A percentile compares a stretch with the other conserved stretches of the same genome.
Evolutionary conservation across 371 early-diverging fungal genomes (phyloP).

Genomic region (Mucor mucedo): DNA sequence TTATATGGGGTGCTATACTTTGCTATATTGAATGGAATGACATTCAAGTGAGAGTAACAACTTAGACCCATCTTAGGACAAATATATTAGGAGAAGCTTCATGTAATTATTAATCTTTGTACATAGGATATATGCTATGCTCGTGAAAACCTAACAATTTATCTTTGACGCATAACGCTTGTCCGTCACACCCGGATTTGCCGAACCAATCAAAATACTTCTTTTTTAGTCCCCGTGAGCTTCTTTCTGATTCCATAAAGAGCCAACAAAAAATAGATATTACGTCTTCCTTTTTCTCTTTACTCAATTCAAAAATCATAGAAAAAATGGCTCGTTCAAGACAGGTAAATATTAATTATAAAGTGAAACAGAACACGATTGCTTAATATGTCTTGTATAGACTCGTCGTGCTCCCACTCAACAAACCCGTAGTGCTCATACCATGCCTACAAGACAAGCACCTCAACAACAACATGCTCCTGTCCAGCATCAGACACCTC

Average conservation of each 20-base stretch:
- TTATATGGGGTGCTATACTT: no score
- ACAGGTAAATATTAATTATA: conserved; percentile 12
- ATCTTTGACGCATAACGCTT: conserved; percentile 6
- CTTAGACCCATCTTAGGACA: no score
- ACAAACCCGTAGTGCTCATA: conserved; percentile 70
- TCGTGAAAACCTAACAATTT: no score
- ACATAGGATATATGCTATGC: no score
- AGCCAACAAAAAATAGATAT: background rate
- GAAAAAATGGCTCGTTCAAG: conserved; percentile 27
- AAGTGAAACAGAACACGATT: background rate
- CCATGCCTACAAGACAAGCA: conserved; percentile 71
- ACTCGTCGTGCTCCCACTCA: conserved; percentile 57
- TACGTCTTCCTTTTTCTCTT: conserved; percentile 4
- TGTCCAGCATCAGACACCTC: conserved; percentile 45
- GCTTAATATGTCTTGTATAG: conserved; percentile 12
- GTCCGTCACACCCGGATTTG: conserved; percentile 3
- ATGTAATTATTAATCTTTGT: no score
- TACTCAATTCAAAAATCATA: conserved; percentile 4
- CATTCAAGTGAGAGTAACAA: no score
- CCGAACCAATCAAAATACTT: background rate
- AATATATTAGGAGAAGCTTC: no score
- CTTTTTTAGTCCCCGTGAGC: background rate
- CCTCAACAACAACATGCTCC: conserved; percentile 52
- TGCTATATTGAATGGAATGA: no score
- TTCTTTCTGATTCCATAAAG: background rate